Evolutionary conservation across 2,329 filamentous ascomycete species (phyloP).

Genomic region (Talaromyces rugulosus): DNA sequence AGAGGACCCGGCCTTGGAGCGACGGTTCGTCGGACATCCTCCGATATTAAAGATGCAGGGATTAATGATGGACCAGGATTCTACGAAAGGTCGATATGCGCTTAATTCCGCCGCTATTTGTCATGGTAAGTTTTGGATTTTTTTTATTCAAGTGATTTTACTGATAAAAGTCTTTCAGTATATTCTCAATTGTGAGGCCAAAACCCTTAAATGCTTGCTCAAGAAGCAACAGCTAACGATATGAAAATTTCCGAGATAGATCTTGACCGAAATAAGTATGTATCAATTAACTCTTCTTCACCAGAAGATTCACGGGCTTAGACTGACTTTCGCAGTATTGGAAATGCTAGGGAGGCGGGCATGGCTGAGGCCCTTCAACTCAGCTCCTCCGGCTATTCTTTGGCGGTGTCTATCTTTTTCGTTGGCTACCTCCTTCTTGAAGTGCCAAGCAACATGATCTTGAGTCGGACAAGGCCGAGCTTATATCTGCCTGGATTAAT

Average conservation of each 20-base stretch:
- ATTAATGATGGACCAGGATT: slow-evolving; percentile 9
- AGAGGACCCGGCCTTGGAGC: slow-evolving; percentile 12
- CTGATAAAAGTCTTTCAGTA: neutral
- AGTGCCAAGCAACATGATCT: slow-evolving; percentile 1
- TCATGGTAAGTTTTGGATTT: slow-evolving; percentile 4
- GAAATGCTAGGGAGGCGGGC: neutral
- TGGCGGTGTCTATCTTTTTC: slow-evolving; percentile 2
- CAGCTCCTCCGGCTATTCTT: slow-evolving; percentile 1
- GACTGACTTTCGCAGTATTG: neutral
- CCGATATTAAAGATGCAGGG: neutral
- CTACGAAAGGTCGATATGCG: slow-evolving; percentile 14
- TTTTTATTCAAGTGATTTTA: neutral
- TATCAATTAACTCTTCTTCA: neutral
- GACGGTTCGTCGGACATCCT: slow-evolving; percentile 8
- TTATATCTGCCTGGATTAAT: slow-evolving; percentile 1
- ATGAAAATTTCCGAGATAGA: neutral
- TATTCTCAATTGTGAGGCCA: neutral
- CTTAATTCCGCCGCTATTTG: slow-evolving; percentile 14
- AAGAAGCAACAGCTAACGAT: neutral
- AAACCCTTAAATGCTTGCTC: neutral
- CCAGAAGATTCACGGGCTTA: neutral
- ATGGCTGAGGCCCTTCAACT: neutral
- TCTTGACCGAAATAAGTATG: neutral
- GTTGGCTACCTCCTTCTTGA: slow-evolving; percentile 2
- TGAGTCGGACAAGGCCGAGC: neutral